A percentile compares a stretch with the other conserved stretches of the same genome.
These are phyloP conservation scores for Gnetum montanum DNA, from an alignment of 75 land plant species.

Conservation along the genomic window DNA sequence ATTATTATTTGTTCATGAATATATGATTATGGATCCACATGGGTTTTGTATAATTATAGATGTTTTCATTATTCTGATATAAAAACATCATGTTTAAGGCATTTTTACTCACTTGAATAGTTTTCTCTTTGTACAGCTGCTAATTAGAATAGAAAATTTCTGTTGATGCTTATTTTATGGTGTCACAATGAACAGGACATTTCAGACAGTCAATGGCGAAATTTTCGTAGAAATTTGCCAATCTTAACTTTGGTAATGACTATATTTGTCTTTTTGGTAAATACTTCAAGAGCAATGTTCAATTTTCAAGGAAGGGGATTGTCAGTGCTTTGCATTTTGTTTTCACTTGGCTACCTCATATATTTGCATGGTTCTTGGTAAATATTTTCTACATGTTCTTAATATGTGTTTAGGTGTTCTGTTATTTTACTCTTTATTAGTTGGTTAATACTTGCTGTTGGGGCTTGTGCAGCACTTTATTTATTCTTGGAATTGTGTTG, in stretches of 20 bases:
- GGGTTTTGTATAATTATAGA: background rate
- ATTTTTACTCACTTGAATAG: background rate
- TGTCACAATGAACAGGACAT: conserved; percentile 59
- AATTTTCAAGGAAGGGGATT: conserved; percentile 51
- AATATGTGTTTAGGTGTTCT: too few species aligned
- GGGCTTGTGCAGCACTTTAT: conserved; percentile 41
- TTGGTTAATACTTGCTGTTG: background rate
- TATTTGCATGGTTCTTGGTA: conserved; percentile 90
- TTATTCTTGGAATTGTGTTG: conserved; percentile 53
- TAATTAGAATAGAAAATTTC: background rate
- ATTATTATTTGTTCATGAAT: too few species aligned
- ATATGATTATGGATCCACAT: background rate
- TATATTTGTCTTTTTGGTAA: conserved; percentile 32
- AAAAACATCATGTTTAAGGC: background rate
- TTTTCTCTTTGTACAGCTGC: background rate
- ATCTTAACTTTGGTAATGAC: conserved; percentile 57
- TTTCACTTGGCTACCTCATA: conserved; percentile 50
- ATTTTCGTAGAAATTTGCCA: conserved; percentile 71
- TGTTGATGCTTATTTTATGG: too few species aligned
- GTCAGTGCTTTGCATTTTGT: conserved; percentile 62
- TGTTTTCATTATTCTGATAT: background rate
- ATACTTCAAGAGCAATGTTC: conserved; percentile 18
- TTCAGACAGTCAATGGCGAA: conserved; percentile 93
- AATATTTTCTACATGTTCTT: too few species aligned
- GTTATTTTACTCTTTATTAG: too few species aligned